A percentile compares a stretch with the other conserved stretches of the same genome.
Evolutionary conservation across 768 basidiomycete genomes (phyloP).

Genomic region (Lentinula guzmanii): DNA sequence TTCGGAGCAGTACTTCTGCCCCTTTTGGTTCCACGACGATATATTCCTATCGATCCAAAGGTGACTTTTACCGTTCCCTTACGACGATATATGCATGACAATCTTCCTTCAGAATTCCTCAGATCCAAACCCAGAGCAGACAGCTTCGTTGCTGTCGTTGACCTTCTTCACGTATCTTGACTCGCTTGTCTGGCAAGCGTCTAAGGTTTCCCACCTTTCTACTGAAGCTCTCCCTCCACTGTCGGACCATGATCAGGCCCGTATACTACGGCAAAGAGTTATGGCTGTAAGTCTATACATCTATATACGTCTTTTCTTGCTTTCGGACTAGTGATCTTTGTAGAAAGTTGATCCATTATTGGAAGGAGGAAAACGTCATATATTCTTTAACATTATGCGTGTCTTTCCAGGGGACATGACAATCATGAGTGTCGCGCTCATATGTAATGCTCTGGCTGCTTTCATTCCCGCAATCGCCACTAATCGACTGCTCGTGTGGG

Average conservation of each 20-base stretch:
- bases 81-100: neutral
- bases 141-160: slow-evolving; percentile 25
- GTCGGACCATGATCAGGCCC: slow-evolving; percentile 19
- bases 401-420: neutral
- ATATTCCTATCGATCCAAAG: slow-evolving; percentile 47
- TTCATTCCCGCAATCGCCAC: neutral
- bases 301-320: neutral
- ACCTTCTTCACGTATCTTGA: slow-evolving; percentile 30
- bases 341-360: slow-evolving; percentile 15
- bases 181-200: slow-evolving; percentile 13
- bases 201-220: slow-evolving; percentile 11
- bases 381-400: neutral
- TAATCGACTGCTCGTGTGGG: slow-evolving; percentile 22
- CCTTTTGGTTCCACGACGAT: slow-evolving; percentile 41
- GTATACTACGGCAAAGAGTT: neutral
- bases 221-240: slow-evolving; percentile 23
- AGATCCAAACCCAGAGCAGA: slow-evolving; percentile 26
- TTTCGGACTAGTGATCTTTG: neutral
- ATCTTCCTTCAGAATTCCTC: neutral
- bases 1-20: slow-evolving; percentile 43
- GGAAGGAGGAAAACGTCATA: neutral
- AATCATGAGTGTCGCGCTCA: neutral
- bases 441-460: neutral
- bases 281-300: neutral
- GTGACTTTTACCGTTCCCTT: neutral